Evolutionary conservation across 441 rosid species (phyloP).

Genomic region (Adansonia madagascariensis): DNA sequence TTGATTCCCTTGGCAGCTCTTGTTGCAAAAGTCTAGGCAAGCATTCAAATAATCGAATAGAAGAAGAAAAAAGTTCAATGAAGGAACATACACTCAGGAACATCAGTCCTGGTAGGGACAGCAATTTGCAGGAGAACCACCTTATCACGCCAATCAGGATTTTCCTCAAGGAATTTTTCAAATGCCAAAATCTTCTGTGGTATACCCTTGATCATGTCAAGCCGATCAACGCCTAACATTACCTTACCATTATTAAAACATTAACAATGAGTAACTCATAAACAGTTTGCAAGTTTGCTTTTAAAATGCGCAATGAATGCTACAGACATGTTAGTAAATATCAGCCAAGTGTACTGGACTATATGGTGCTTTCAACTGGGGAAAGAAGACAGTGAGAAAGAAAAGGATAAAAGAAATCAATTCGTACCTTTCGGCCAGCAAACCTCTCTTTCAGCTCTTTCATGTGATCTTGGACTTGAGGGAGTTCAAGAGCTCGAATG

Average conservation of each 20-base stretch:
- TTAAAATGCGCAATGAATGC: not conserved
- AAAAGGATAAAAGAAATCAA: slow-evolving; percentile 20
- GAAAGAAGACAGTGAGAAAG: not conserved
- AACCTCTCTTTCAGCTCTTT: slow-evolving; percentile 70
- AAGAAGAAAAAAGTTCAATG: not conserved
- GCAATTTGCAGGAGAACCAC: slow-evolving; percentile 86
- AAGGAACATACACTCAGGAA: slow-evolving; percentile 64
- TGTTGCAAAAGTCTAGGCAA: slow-evolving; percentile 6
- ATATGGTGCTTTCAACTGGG: slow-evolving; percentile 14
- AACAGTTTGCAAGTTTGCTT: slow-evolving; percentile 8
- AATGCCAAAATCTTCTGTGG: slow-evolving; percentile 85
- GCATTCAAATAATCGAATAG: not conserved
- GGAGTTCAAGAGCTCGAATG: slow-evolving; percentile 65
- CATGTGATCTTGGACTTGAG: slow-evolving; percentile 66
- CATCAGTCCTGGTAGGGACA: slow-evolving; percentile 83
- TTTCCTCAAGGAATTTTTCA: slow-evolving; percentile 81
- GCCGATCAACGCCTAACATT: slow-evolving; percentile 85
- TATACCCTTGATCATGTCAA: slow-evolving; percentile 87
- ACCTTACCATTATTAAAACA: slow-evolving; percentile 47
- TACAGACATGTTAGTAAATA: slow-evolving; percentile 9
- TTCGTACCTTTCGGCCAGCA: slow-evolving; percentile 67
- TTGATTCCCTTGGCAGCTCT: not conserved
- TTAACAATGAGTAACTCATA: slow-evolving; percentile 21
- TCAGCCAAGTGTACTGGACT: not conserved
- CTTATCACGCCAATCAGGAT: slow-evolving; percentile 77